Evolutionary conservation across 2,329 filamentous ascomycete genomes (phyloP).

Genomic region (Onygenales sp.): DNA sequence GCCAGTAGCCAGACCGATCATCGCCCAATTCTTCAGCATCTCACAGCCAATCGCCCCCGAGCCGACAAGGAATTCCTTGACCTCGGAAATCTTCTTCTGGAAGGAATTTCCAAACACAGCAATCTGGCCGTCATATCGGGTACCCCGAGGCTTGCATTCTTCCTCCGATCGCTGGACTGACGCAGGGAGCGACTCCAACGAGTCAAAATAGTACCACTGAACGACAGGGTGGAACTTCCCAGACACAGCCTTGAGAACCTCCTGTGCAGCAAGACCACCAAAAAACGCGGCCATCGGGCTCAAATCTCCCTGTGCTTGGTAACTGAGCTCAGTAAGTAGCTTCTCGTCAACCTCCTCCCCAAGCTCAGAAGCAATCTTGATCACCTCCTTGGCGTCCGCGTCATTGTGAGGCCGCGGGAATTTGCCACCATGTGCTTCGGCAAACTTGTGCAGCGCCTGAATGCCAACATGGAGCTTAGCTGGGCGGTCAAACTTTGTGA

Average conservation of each 20-base stretch:
- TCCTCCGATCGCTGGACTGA: conserved; percentile 69
- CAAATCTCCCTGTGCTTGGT: conserved; percentile 84
- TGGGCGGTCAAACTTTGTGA: conserved; percentile 94
- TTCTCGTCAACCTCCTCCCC: conserved; percentile 73
- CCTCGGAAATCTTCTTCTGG: conserved; percentile 84
- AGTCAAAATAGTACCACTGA: conserved; percentile 97
- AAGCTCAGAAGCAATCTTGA: conserved; percentile 66
- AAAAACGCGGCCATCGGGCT: conserved; percentile 92
- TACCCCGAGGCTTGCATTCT: conserved; percentile 73
- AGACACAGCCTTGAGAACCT: conserved; percentile 92
- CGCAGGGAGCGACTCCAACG: conserved; percentile 83
- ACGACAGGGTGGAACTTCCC: conserved; percentile 95
- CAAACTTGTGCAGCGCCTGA: conserved; percentile 83
- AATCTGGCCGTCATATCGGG: conserved; percentile 93
- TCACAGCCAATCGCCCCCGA: conserved; percentile 97
- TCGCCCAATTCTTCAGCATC: conserved; percentile 99
- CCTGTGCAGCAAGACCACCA: conserved; percentile 85
- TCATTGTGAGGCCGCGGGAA: conserved; percentile 78
- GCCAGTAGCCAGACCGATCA: conserved; percentile 89
- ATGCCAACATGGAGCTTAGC: conserved; percentile 86
- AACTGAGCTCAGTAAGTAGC: conserved; percentile 83
- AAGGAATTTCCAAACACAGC: conserved; percentile 90
- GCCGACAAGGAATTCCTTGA: conserved; percentile 89
- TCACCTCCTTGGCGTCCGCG: conserved; percentile 67
- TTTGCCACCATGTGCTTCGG: conserved; percentile 57